These are phyloP conservation scores for Agapanthus africanus DNA, from an alignment of 106 monocot species.

Conservation along the genomic window DNA sequence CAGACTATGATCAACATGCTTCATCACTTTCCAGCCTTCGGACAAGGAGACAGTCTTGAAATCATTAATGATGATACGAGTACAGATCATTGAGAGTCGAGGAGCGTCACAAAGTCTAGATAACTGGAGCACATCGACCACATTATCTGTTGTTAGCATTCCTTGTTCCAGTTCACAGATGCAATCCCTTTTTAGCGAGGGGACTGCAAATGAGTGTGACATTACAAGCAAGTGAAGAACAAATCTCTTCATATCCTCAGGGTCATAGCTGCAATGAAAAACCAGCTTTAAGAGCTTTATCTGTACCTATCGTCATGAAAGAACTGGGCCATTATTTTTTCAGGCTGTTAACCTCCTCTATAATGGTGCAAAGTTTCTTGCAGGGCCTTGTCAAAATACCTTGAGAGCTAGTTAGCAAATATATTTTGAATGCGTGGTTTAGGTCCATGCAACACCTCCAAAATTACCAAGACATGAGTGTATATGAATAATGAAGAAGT, in stretches of 20 bases:
- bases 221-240: slow-evolving; percentile 40
- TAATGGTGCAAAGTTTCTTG: no score
- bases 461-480: no score
- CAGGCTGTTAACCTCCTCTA: no score
- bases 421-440: no score
- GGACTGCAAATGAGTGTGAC: slow-evolving; percentile 31
- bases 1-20: slow-evolving; percentile 22
- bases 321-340: no score
- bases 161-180: slow-evolving; percentile 25
- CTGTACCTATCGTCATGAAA: no score
- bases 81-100: slow-evolving; percentile 21
- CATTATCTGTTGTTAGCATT: slow-evolving; percentile 38
- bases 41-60: slow-evolving; percentile 21
- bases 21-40: slow-evolving; percentile 46
- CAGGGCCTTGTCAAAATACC: not conserved
- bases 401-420: no score
- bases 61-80: slow-evolving; percentile 21
- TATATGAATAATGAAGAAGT: no score
- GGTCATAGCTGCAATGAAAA: slow-evolving; percentile 25
- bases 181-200: slow-evolving; percentile 41
- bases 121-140: slow-evolving; percentile 36
- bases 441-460: no score
- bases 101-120: slow-evolving; percentile 25
- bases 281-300: slow-evolving; percentile 1
- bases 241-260: slow-evolving; percentile 30